Conservation (phyloP, 2,329 filamentous ascomycete genomes). For the Fusarium transvaalense region DNA sequence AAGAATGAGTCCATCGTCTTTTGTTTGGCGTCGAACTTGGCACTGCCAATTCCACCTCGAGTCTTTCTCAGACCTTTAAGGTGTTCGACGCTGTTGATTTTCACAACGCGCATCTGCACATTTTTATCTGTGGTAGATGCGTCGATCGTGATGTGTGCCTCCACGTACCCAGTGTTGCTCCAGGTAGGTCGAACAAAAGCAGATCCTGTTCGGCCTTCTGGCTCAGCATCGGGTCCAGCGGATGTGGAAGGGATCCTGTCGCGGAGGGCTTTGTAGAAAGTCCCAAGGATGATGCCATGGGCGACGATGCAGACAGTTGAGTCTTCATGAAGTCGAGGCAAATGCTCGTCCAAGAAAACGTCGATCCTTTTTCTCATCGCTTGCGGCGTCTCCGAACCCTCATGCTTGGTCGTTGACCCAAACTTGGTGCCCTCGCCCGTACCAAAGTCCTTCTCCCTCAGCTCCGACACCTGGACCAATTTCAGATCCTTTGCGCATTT, state of each 20-base stretch:
- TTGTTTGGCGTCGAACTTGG: slow-evolving; percentile 80
- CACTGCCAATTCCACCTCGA: slow-evolving; percentile 83
- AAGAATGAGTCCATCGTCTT: slow-evolving; percentile 84
- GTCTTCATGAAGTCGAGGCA: slow-evolving; percentile 63
- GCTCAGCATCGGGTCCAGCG: slow-evolving; percentile 32
- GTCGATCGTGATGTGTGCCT: slow-evolving; percentile 47
- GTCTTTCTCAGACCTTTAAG: slow-evolving; percentile 81
- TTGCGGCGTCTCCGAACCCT: slow-evolving; percentile 74
- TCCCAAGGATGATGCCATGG: slow-evolving; percentile 83
- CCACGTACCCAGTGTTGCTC: slow-evolving; percentile 67
- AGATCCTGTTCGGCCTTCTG: slow-evolving; percentile 23
- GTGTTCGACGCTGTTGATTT: slow-evolving; percentile 78
- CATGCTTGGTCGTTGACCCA: slow-evolving; percentile 52
- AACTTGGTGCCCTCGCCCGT: slow-evolving; percentile 75
- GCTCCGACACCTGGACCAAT: slow-evolving; percentile 52
- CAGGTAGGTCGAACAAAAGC: slow-evolving; percentile 53
- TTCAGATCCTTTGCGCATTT: slow-evolving; percentile 37
- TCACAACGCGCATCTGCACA: slow-evolving; percentile 62
- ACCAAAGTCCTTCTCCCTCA: slow-evolving; percentile 82
- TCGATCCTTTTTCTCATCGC: slow-evolving; percentile 75
- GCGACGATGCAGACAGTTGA: slow-evolving; percentile 68
- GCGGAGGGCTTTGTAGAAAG: slow-evolving; percentile 74
- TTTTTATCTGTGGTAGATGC: neutral
- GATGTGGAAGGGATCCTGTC: slow-evolving; percentile 58
- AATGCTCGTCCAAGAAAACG: slow-evolving; percentile 73